Conservation (phyloP, 2,329 filamentous ascomycete species). For the Fusarium equiseti region DNA sequence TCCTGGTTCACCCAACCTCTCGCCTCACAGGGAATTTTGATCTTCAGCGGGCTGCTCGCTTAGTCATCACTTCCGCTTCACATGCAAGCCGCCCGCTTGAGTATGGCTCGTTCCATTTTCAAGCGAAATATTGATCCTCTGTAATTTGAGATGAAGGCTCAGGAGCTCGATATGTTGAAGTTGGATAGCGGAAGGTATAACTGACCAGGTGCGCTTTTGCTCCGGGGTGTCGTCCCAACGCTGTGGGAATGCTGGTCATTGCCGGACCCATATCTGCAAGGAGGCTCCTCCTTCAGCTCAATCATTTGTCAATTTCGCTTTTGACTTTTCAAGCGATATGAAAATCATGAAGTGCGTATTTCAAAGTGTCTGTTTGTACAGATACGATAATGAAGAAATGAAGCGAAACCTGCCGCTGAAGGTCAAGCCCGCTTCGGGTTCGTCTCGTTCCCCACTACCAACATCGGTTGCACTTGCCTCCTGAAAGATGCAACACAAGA, state of each 20-base stretch:
- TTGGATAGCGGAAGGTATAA: background rate
- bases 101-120: background rate
- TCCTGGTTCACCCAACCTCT: conserved; percentile 18
- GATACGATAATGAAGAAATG: background rate
- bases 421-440: background rate
- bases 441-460: background rate
- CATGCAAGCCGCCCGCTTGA: background rate
- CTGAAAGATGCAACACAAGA: too few species aligned
- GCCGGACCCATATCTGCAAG: background rate
- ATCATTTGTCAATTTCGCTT: background rate
- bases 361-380: too few species aligned
- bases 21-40: conserved; percentile 24
- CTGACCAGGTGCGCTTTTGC: background rate
- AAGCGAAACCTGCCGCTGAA: accelerated
- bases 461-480: background rate
- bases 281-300: background rate
- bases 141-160: background rate
- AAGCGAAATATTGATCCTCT: background rate
- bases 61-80: conserved; percentile 30
- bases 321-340: background rate
- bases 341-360: background rate
- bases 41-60: conserved; percentile 14
- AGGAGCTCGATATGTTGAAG: background rate
- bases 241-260: background rate
- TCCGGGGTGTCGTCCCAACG: background rate